Base-by-base conservation (phyloP, 2,329 filamentous ascomycete species). In the Camillea tinctor region DNA sequence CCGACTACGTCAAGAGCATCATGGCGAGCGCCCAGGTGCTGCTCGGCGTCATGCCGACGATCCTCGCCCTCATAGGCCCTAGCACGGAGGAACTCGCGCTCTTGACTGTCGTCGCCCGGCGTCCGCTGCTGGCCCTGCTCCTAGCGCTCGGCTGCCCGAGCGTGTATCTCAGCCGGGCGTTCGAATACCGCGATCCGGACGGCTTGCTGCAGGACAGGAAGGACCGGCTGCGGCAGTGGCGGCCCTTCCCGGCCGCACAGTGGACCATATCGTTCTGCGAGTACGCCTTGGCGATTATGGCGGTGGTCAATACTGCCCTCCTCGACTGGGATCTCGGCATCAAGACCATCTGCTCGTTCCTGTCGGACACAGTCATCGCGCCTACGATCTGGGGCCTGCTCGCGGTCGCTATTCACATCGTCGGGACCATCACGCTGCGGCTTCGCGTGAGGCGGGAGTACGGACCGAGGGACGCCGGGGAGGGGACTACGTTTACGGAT, bases 1-100 rank as follows among this genome's bases (percentile, higher is more conserved):
- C 65, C 53, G 66, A 70, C 36, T 70, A 68, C 53, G 63, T 67
- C 56, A 69, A 69, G 36, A 56, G 63, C 4, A 65, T 57, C 2
- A 61, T 64, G 50, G 60, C 69, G 1, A 61, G 63, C 4, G 65
- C 68, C 17, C 64, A 69, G 36, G 69, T 68, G 8, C 54, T 69
- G 11, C 66, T 70, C 19, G 66, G 68, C 57, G 55, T 70, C 19
- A 64, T 64, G 6, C 68, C 66, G 21, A 65, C 64, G 1, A 56
- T 70, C 24, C 54, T 70, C 7, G 57, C 63, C 0, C 49, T 64
- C n/a, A 48, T 69, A 20, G 64, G 62, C 15, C 50, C 64, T 9
- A 66, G 57, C 50, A 63, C 63, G 19, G 65, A 69, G 11, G 67
- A 69, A 55, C 54, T 69, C 1, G 64, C 64, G 17, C 64, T 66